Conservation (phyloP, 2,329 filamentous ascomycete genomes). For the Colletotrichum siamense region DNA sequence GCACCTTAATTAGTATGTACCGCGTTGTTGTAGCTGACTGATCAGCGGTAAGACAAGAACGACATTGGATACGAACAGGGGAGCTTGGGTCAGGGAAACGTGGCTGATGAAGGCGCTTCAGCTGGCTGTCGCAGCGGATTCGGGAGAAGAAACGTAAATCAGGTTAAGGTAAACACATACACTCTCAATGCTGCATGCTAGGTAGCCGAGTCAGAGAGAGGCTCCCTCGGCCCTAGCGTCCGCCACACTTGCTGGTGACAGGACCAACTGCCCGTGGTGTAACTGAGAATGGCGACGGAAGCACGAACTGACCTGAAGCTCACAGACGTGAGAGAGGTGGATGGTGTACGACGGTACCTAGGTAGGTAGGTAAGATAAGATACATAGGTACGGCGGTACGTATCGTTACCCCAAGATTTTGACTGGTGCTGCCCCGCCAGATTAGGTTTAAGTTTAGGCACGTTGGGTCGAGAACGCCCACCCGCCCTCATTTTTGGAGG, state of each 20-base stretch:
- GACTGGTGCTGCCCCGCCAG: slow-evolving; percentile 8
- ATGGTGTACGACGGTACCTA: neutral
- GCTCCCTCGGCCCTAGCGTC: slow-evolving; percentile 2
- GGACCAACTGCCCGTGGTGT: neutral
- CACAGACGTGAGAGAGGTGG: neutral
- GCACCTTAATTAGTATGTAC: neutral
- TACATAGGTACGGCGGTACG: neutral
- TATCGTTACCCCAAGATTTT: slow-evolving; percentile 3
- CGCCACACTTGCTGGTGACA: neutral
- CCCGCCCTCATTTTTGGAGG: neutral
- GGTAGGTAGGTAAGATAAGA: neutral
- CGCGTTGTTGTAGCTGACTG: neutral
- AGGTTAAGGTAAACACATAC: neutral
- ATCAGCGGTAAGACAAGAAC: neutral
- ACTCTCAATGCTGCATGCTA: neutral
- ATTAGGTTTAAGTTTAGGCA: slow-evolving; percentile 21
- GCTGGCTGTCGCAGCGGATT: neutral
- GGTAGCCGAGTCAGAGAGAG: neutral
- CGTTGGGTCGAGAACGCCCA: neutral
- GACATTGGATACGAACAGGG: neutral
- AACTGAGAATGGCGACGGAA: neutral
- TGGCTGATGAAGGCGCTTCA: neutral
- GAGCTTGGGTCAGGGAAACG: neutral
- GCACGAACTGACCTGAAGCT: neutral
- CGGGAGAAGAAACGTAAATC: neutral